Percentiles rank a stretch among this genome's conserved stretches.
Conservation (phyloP, 352 stramenopile genomes). For the Phytophthora cactorum region DNA sequence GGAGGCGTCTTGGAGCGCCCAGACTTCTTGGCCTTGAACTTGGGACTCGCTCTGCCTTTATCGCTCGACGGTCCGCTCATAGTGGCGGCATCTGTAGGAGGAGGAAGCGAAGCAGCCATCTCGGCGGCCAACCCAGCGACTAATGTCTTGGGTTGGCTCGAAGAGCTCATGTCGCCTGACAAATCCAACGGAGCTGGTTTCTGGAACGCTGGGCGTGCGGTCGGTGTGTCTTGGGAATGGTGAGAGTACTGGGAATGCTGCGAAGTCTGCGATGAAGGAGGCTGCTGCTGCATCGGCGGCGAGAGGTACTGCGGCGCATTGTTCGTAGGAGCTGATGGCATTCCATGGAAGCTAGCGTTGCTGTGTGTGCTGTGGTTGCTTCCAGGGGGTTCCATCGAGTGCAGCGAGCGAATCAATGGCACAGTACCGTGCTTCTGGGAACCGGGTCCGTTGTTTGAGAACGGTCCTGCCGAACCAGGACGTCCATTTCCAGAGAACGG, state of each 20-base stretch:
- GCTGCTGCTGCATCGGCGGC: constrained; percentile 22
- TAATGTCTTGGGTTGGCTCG: constrained; percentile 27
- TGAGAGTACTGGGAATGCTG: constrained; percentile 32
- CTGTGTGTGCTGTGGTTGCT: constrained; percentile 46
- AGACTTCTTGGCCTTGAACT: constrained; percentile 69
- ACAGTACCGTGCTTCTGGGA: constrained; percentile 17
- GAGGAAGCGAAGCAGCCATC: constrained; percentile 25
- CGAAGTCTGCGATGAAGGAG: constrained; percentile 29
- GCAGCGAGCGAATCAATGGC: constrained; percentile 28
- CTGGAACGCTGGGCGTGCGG: constrained; percentile 23
- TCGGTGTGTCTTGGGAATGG: constrained; percentile 10
- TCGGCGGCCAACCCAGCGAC: constrained; percentile 19
- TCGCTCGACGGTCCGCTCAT: constrained; percentile 67
- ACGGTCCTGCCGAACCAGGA: constrained; percentile 16
- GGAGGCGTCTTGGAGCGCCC: constrained; percentile 81
- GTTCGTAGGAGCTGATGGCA: constrained; percentile 14
- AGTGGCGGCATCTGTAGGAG: constrained; percentile 17
- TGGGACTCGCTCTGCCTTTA: constrained; percentile 74
- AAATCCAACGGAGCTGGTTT: constrained; percentile 20
- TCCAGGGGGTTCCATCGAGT: constrained; percentile 40
- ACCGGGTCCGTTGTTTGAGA: constrained; percentile 27
- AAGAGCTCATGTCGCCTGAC: constrained; percentile 9
- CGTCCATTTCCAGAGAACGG: constrained; percentile 37
- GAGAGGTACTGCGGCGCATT: constrained; percentile 13
- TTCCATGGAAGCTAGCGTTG: constrained; percentile 28